Base-by-base conservation (phyloP, 805 yeast genomes). In the Candida jianshihensis region DNA sequence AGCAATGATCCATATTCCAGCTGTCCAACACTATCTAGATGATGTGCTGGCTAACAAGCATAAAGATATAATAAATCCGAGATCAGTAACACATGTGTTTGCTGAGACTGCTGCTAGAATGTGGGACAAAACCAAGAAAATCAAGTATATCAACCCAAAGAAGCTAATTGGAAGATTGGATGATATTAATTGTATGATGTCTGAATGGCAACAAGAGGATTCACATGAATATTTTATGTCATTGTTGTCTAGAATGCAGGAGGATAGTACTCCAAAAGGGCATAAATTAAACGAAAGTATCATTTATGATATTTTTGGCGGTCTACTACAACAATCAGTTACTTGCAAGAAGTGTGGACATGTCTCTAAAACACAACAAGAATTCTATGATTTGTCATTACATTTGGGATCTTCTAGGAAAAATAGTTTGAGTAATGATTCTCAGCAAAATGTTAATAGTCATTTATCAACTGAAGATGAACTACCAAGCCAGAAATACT, bases 161-260 rank as follows among this genome's bases (percentile, higher is more conserved):
- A 75, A 73, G 51, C 67, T 88, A 49, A 80, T 85, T 40, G 68
- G 69, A 35, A 70, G 87, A 46, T 64, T 85, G 39, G 84, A 73
- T 34, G 95, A 86, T 50, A 86, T 90, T 50, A 88, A 88, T 59
- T 86, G 95, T 56, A 85, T 86, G 95, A 87, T 89, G 95, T 78
- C 88, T 31, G 92, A 81, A 57, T 89, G 96, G 96, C 89, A 87
- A 60, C 98, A 92, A 59, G 97, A 92, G 60, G 98, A 92, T 60
- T 83, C 96, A 1, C 98, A 92, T 60, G 98, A 92, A 61, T 92
- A 89, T 62, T 86, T 82, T 57, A 89, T 89, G 97, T 85, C 95
- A 11, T 65, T 89, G 42, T 71, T 89, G 70, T 76, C 90, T 7
- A 64, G 96, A 35, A 62, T 89, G 35, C 97, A 89, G 60, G 97